Conservation (phyloP, 2,329 filamentous ascomycete genomes). For the Botrytis hyacinthi region DNA sequence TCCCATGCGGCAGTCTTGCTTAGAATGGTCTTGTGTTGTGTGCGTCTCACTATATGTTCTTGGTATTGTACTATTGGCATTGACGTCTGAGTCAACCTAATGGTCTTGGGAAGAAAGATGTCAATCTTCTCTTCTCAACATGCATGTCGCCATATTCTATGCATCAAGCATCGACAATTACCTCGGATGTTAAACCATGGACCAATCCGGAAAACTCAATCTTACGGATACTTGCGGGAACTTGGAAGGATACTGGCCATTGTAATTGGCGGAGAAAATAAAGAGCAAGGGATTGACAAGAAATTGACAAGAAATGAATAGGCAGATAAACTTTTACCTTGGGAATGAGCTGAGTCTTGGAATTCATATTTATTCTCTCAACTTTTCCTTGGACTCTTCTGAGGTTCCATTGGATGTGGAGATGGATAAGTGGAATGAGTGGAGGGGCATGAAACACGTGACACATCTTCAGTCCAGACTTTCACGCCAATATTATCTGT, state of each 20-base stretch:
- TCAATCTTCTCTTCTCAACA: background rate
- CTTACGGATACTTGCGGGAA: background rate
- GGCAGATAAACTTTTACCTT: background rate
- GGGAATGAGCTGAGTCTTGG: background rate
- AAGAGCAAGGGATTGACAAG: background rate
- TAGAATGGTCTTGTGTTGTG: background rate
- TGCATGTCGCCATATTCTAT: background rate
- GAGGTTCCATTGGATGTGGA: background rate
- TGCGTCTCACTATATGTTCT: background rate
- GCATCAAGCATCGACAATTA: background rate
- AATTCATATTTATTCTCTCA: no score
- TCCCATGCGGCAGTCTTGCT: background rate
- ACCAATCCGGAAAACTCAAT: conserved; percentile 6
- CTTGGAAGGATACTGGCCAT: no score
- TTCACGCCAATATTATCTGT: background rate
- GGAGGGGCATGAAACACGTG: background rate
- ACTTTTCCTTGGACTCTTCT: background rate
- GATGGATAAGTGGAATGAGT: background rate
- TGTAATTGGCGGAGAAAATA: conserved; percentile 6
- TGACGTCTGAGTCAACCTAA: background rate
- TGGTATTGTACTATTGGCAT: conserved; percentile 1
- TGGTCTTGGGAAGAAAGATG: background rate
- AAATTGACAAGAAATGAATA: background rate
- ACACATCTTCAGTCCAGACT: background rate
- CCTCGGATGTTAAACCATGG: background rate